Evolutionary conservation across 1,139 yeast species (phyloP).

Genomic region (Lodderomyces theae): DNA sequence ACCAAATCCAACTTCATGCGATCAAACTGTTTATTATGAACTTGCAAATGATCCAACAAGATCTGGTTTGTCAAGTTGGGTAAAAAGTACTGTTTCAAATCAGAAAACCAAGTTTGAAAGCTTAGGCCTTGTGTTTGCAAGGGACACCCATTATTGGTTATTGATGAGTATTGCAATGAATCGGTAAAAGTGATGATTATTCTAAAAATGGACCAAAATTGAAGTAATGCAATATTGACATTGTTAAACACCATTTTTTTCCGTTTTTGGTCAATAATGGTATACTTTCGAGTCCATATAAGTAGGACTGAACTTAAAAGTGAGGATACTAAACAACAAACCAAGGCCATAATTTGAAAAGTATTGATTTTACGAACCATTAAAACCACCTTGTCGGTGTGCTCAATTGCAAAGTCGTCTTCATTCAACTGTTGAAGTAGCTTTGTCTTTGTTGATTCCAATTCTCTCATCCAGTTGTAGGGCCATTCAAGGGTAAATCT

Average conservation of each 20-base stretch:
- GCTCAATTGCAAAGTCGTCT: slow-evolving; percentile 4
- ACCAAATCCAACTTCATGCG: slow-evolving; percentile 13
- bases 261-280: slow-evolving; percentile 28
- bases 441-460: slow-evolving; percentile 20
- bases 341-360: slow-evolving; percentile 24
- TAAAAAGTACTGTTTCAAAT: slow-evolving; percentile 14
- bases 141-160: slow-evolving; percentile 8
- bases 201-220: slow-evolving; percentile 29
- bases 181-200: slow-evolving; percentile 16
- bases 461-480: slow-evolving; percentile 31
- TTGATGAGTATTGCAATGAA: slow-evolving; percentile 13
- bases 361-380: slow-evolving; percentile 17
- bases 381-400: slow-evolving; percentile 10
- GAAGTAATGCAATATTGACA: slow-evolving; percentile 29
- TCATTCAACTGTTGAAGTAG: slow-evolving; percentile 19
- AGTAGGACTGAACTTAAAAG: slow-evolving; percentile 25
- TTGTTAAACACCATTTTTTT: slow-evolving; percentile 31
- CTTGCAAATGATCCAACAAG: slow-evolving; percentile 14
- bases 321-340: slow-evolving; percentile 24
- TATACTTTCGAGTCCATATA: slow-evolving; percentile 25
- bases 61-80: slow-evolving; percentile 14
- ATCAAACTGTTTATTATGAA: slow-evolving; percentile 14
- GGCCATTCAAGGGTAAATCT: slow-evolving; percentile 36
- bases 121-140: slow-evolving; percentile 8
- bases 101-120: slow-evolving; percentile 13